Base-by-base conservation (phyloP, 305 asterid genomes). In the Solanum hybrid region DNA sequence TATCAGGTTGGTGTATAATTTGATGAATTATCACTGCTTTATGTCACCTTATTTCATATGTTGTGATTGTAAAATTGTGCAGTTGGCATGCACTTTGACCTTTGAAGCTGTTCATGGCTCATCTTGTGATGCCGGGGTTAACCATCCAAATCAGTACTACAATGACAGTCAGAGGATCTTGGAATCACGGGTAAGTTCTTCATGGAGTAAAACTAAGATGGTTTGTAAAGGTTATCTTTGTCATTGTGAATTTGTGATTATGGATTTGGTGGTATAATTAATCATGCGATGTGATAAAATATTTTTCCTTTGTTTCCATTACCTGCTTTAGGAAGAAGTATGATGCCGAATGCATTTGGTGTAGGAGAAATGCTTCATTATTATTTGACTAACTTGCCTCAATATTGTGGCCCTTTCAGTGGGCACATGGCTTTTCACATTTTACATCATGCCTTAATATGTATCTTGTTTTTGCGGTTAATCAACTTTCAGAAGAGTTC, bases 11-110 rank as follows among this genome's bases (percentile, higher is more conserved):
- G 85, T 90, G 75, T 78, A 39, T 88, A 85, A 27, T 38, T 34
- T 38, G 83, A 85, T 34, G 61, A 86, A 36, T 86, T 89, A 68
- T 15, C 87, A 86, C 80, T 91, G 33, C 92, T 15, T 88, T 41
- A 37, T 22, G 45, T 65, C 79, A 41, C 84, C 86, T 82, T 88
- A 37, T 29, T n/a, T 89, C 45, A 45, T 41, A 88, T 26, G 57
- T 88, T 77, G 34, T 77, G 86, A 45, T 24, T n/a, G 27, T 77
- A 24, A 77, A 82, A 34, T 82, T 90, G 57, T 92, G 93, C 95
- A 97, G 99, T 90, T 97, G 93, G 98, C 98, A n/a, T 98, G 99
- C 75, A 98, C 98, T 73, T 95, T 98, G 93, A 95, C 99, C 73
- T 98, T 96, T 92, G 99, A 98, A 94, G 98, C 99, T 91, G 93